Evolutionary conservation across 495 filamentous ascomycete genomes (phyloP), one percentile per base, ranked within the genome.

Genomic region (Lasiosphaeriaceae sp.): DNA sequence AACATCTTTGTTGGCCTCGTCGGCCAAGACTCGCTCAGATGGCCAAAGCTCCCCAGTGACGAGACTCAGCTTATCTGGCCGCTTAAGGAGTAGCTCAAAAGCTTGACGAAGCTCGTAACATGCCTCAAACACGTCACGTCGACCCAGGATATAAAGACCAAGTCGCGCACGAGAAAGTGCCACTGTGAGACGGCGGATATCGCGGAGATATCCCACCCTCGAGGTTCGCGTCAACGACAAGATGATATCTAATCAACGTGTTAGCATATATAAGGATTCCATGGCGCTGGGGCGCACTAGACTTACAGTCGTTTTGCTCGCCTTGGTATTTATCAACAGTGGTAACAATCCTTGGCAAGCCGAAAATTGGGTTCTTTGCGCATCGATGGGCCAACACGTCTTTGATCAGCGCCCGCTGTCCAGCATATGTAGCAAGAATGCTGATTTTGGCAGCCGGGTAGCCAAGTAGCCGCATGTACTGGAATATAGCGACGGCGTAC

Each of bases 241-340:
- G 61, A 98, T 92, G 57, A 98, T 84, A 67, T 96, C 91, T 96
- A 63, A 24, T 11, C 24, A 35, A 21, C 3, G 47, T 58, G 68
- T 62, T 55, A 61, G 37, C 21, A 50, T 29, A 24, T 11, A 14
- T 8, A 37, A 7, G 8, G 2, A 19, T 22, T 41, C 20, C 53
- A 31, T 12, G 24, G 14, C 17, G 12, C 4, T 35, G 24, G 19
- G n/a, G 39, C 0, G 1, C 19, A 24, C 14, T 20, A 35, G 54
- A 82, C 89, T 83, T 75, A 95, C 91, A 97, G 65, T 97, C 94
- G 73, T 97, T 99, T 75, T 99, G 94, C 78, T 97, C 95, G 61
- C 94, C 94, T 76, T 99, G 94, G 63, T 97, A 99, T 70, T 95
- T 96, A 72, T 99, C 94, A 53, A 99, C 95, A 17, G 95, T 97